Evolutionary conservation across 2,329 filamentous ascomycete genomes (phyloP).

Genomic region (Colletotrichum tanaceti): DNA sequence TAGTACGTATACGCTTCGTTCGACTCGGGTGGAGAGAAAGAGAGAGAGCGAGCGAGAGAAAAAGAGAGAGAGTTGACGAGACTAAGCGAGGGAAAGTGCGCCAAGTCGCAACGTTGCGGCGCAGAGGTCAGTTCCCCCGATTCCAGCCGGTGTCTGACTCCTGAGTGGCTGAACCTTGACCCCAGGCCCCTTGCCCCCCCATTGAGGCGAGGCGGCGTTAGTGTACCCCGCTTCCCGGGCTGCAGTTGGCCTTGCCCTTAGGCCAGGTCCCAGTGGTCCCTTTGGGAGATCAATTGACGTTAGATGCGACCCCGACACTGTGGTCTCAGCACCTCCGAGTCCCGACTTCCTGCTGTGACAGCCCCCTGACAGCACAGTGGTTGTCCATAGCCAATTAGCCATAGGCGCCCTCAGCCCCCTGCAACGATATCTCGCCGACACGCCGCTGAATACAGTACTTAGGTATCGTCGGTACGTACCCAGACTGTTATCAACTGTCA

Average conservation of each 20-base stretch:
- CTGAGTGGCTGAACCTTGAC: slow-evolving; percentile 6
- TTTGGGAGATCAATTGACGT: not conserved
- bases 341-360: slow-evolving; percentile 13
- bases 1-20: slow-evolving; percentile 4
- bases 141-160: slow-evolving; percentile 1
- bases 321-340: not conserved
- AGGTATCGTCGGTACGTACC: slow-evolving; percentile 6
- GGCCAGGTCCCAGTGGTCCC: slow-evolving; percentile 5
- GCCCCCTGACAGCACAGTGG: slow-evolving; percentile 34
- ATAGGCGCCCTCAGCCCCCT: not conserved
- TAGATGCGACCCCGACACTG: slow-evolving; percentile 23
- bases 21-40: slow-evolving; percentile 7
- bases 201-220: slow-evolving; percentile 20
- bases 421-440: slow-evolving; percentile 3
- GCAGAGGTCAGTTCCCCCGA: slow-evolving; percentile 24
- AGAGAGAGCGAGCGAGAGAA: too few species aligned
- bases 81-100: slow-evolving; percentile 2
- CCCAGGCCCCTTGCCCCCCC: slow-evolving; percentile 16
- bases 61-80: slow-evolving; percentile 3
- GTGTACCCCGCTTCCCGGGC: slow-evolving; percentile 29
- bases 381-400: not conserved
- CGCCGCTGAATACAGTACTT: not conserved
- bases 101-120: slow-evolving; percentile 33
- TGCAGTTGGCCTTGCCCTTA: slow-evolving; percentile 16
- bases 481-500: too few species aligned